Evolutionary conservation across 1,284 basidiomycete genomes (phyloP), one percentile per base, ranked within the genome.

Genomic region (Hymenochaete sp.): DNA sequence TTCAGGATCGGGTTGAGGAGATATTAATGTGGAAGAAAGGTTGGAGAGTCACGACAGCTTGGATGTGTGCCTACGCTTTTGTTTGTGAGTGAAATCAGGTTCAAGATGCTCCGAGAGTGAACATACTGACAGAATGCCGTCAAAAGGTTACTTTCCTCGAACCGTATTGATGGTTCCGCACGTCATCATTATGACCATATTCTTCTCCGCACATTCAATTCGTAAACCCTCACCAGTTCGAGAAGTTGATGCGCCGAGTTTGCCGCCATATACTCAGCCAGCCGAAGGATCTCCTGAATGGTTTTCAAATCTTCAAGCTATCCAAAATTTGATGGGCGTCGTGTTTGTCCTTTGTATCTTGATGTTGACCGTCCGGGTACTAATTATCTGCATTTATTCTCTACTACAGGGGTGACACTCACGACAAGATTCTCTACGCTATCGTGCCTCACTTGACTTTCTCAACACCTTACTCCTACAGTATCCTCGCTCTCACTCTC

Each of bases 311-410:
- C 66, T 88, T 2, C 82, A 87, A 61, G 82, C 69, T 1, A 81
- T 87, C 22, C 85, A 88, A 55, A 88, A 88, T 52, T 71, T 88
- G 18, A 87, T 88, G 84, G 85, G 85, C 22, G 65, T 70, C 4
- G 65, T 76, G 79, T 85, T 61, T 51, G 79, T 59, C 25, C 10
- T 56, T 18, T 49, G 25, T 44, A 39, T 24, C 31, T 11, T 43
- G 21, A 4, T 39, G 37, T 8, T 38, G 10, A n/a, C 27, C 16
- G 16, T 49, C 24, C 14, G 8, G 8, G 11, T 16, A 24, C 31
- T 47, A 18, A 26, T n/a, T n/a, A n/a, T 31, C 26, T n/a, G 24
- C 39, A 24, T 28, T 19, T 29, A 31, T 37, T 38, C 19, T 32
- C 31, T 13, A 22, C 37, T 31, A 16, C 46, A 77, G 77, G 5